Percentiles rank a stretch among this genome's conserved stretches.
phyloP scores from a whole-genome alignment of 2,329 filamentous ascomycete species.

The Zymoseptoria pseudotritici region DNA sequence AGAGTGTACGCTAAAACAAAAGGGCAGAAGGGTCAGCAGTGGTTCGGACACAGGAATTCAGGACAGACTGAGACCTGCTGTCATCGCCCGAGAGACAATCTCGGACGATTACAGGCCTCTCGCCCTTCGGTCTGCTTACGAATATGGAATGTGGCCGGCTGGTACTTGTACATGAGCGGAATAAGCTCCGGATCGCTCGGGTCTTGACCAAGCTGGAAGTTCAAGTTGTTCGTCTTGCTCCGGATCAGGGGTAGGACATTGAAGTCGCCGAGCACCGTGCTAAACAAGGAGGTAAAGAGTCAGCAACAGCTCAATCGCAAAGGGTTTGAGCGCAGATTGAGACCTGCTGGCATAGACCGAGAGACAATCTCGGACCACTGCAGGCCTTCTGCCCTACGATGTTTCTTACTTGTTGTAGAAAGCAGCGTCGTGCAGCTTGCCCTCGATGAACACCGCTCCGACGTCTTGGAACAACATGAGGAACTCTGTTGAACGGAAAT shows the following conservation, averaged over 20 bases:
- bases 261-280: not conserved
- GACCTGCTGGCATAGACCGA: not conserved
- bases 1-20: not conserved
- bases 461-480: not conserved
- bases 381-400: not conserved
- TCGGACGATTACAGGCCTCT: too few species aligned
- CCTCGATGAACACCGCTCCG: not conserved
- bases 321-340: not conserved
- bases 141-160: not conserved
- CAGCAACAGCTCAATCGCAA: not conserved
- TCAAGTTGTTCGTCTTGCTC: not conserved
- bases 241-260: not conserved
- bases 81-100: too few species aligned
- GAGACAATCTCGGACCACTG: not conserved
- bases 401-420: not conserved
- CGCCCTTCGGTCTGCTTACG: too few species aligned
- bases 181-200: not conserved
- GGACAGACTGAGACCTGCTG: too few species aligned
- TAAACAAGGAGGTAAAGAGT: not conserved
- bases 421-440: not conserved
- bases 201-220: not conserved
- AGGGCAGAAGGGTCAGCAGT: too few species aligned
- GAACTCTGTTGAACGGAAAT: not conserved
- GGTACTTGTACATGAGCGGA: not conserved
- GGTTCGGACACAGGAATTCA: too few species aligned